Evolutionary conservation across 345 rosid genomes (phyloP), one percentile per base, ranked within the genome.

Genomic region (Sonneratia caseolaris): DNA sequence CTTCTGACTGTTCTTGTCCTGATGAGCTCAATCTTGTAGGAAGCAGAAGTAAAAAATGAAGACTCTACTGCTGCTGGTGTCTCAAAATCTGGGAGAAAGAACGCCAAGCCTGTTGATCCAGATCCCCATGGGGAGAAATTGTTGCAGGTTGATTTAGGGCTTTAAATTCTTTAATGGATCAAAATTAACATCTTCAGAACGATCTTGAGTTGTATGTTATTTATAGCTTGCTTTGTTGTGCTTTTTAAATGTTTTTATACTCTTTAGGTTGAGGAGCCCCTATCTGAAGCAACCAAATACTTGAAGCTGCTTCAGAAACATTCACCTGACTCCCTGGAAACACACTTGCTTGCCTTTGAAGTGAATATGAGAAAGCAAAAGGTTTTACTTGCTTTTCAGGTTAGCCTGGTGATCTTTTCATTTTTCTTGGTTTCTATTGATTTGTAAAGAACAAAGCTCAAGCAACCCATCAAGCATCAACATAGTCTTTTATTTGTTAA

Each of bases 311-410:
- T 96, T 79, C 96, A 89, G 84, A 89, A 84, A 82, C 86, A 82
- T 79, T 92, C 99, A 2, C 87, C 95, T 43, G 73, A 86, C 77
- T 87, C 96, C 59, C 72, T 88, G 82, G 98, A 96, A 80, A 92
- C 96, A 42, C 99, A 96, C 88, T 76, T 91, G 67, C 95, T 96
- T 77, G 91, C 99, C 12, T 96, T 96, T 82, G 97, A 92, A 86
- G 91, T 92, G 68, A 89, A 92, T 74, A 91, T 96, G 82, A 87
- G 99, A 84, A 96, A 87, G 86, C 94, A 83, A 78, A 91, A 89
- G 80, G 82, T 86, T 83, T 85, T 96, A 73, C 94, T 89, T 71
- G 98, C 98, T 36, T 87, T 96, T 72, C 98, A 92, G 99, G 99
- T 96, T 1, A 8, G 37, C 27, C 35, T 36, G 37, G 40, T 37